A percentile compares a stretch with the other conserved stretches of the same genome.
Evolutionary conservation across 2,329 filamentous ascomycete genomes (phyloP).

Genomic region (Pseudocercospora crystallina): DNA sequence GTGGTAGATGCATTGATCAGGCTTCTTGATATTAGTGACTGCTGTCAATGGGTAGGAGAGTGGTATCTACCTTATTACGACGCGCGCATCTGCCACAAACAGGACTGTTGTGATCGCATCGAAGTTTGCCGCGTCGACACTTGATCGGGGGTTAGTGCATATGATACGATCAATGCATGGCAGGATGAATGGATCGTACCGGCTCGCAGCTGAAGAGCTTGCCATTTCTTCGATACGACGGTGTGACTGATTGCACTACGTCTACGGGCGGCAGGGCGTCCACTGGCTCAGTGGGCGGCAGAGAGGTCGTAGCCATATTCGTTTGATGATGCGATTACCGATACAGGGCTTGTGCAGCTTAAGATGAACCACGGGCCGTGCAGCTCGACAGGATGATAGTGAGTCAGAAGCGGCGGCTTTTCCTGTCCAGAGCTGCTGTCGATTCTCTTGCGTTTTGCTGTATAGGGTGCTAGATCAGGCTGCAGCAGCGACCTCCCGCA

Average conservation of each 20-base stretch:
- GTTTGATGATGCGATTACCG: not conserved
- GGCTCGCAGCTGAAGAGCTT: constrained; percentile 38
- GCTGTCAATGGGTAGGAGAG: too few relatives aligned
- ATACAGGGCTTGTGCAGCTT: not conserved
- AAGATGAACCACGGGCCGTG: not conserved
- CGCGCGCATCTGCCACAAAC: constrained; percentile 35
- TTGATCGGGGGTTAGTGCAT: constrained; percentile 6
- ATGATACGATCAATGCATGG: not conserved
- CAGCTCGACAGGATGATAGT: not conserved
- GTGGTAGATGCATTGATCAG: constrained; percentile 36
- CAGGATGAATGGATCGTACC: constrained; percentile 16
- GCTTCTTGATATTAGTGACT: not conserved
- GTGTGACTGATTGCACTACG: constrained; percentile 14
- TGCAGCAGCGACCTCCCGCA: not conserved
- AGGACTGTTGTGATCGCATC: constrained; percentile 35
- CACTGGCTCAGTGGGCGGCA: not conserved
- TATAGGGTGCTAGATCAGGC: constrained; percentile 8
- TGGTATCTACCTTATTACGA: constrained; percentile 14
- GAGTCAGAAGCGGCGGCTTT: not conserved
- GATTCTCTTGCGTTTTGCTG: not conserved
- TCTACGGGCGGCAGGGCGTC: not conserved
- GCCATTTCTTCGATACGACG: constrained; percentile 34
- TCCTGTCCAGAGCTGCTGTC: not conserved
- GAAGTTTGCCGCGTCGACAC: constrained; percentile 36
- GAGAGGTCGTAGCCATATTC: not conserved